Conservation (phyloP, 495 filamentous ascomycete species). For the Neurospora sublineolata region DNA sequence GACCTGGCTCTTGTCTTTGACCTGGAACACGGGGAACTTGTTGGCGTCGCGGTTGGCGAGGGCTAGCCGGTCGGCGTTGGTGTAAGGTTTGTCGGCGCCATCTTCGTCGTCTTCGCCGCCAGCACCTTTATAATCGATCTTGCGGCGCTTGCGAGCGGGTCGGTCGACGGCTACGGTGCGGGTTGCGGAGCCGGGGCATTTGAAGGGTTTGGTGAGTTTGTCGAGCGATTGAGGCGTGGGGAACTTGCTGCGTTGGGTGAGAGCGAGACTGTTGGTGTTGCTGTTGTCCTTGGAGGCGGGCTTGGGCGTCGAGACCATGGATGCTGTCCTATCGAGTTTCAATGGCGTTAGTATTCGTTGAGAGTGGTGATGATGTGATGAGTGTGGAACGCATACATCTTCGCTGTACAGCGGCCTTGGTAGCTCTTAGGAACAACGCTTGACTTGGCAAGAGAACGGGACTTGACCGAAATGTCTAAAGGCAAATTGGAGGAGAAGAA, state of each 20-base stretch:
- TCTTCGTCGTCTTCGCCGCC: constrained; percentile 60
- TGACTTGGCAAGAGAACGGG: background rate
- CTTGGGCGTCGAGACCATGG: constrained; percentile 9
- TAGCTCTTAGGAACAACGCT: background rate
- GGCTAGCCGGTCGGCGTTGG: constrained; percentile 77
- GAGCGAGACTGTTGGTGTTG: constrained; percentile 6
- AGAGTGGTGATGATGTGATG: background rate
- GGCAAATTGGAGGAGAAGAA: background rate
- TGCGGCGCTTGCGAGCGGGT: constrained; percentile 74
- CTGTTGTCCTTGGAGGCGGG: constrained; percentile 16
- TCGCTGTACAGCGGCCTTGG: background rate
- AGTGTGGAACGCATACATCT: background rate
- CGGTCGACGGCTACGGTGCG: constrained; percentile 62
- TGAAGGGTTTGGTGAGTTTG: constrained; percentile 75
- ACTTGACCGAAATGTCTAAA: background rate
- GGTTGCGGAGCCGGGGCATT: constrained; percentile 76
- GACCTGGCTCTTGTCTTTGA: constrained; percentile 72
- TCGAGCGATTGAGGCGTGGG: constrained; percentile 45
- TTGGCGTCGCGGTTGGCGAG: constrained; percentile 83
- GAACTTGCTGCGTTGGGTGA: constrained; percentile 15
- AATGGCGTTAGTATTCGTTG: background rate
- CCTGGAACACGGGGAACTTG: constrained; percentile 78
- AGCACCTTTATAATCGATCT: constrained; percentile 78
- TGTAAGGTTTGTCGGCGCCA: constrained; percentile 73
- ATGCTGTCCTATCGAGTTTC: background rate